Percentiles rank a stretch among this genome's conserved stretches.
phyloP scores from a whole-genome alignment of 257 asterid genomes.

The Fraxinus cuspidata region DNA sequence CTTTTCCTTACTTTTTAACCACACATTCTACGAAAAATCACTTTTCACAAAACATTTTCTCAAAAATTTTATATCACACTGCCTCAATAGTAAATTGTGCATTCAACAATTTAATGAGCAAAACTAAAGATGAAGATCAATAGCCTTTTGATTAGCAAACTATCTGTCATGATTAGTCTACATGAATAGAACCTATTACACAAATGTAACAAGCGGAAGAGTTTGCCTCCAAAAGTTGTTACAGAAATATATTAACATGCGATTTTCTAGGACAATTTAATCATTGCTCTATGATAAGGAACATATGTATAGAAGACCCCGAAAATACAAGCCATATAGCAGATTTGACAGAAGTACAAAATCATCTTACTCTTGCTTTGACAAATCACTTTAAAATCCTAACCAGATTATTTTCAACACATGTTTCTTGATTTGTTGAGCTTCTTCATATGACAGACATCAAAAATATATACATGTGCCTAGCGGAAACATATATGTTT shows the following conservation, averaged over 20 bases:
- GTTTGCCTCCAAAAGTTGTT: background rate
- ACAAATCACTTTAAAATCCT: background rate
- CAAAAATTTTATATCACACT: too few species aligned
- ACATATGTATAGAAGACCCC: background rate
- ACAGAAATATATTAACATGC: background rate
- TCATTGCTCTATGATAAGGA: background rate
- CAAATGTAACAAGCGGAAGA: background rate
- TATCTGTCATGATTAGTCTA: background rate
- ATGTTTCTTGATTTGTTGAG: background rate
- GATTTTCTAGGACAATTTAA: background rate
- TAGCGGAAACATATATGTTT: background rate
- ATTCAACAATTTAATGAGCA: background rate
- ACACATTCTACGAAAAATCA: too few species aligned
- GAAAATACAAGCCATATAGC: background rate
- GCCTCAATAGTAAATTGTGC: background rate
- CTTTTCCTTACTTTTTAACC: too few species aligned
- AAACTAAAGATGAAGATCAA: background rate
- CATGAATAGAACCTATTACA: background rate
- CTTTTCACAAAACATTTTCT: too few species aligned
- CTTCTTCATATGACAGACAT: background rate
- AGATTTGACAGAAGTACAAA: background rate
- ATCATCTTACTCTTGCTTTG: background rate
- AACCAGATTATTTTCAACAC: background rate
- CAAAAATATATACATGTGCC: background rate
- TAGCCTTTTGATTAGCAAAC: background rate